Percentiles rank a stretch among this genome's conserved stretches.
These are phyloP conservation scores for Claviceps sp. DNA, from an alignment of 2,329 filamentous ascomycete species.

Conservation along the genomic window DNA sequence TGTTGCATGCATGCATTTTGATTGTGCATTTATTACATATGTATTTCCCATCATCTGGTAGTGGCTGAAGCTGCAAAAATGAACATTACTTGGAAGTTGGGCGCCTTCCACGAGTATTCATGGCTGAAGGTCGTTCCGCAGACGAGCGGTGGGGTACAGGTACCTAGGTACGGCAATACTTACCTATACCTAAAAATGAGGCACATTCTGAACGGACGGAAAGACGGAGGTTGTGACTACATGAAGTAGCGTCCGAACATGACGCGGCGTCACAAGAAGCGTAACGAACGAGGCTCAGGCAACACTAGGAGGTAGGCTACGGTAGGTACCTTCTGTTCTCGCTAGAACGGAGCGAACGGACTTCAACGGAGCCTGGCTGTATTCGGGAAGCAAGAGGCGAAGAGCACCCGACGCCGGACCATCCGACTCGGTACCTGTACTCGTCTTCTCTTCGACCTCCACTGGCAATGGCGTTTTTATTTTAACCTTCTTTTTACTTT, in stretches of 20 bases:
- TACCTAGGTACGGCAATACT: not conserved
- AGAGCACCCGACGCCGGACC: slow-evolving; percentile 1
- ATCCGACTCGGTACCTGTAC: slow-evolving; percentile 1
- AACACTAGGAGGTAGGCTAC: not conserved
- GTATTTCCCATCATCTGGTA: too few relatives aligned
- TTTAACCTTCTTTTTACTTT: not conserved
- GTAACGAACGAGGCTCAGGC: not conserved
- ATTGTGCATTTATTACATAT: too few relatives aligned
- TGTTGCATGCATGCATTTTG: too few relatives aligned
- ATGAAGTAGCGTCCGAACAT: too few relatives aligned
- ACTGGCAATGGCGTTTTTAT: too few relatives aligned
- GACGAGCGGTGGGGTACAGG: not conserved
- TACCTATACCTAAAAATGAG: not conserved
- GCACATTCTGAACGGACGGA: too few relatives aligned
- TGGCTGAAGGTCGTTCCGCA: too few relatives aligned
- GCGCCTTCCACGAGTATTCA: too few relatives aligned
- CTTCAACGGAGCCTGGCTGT: not conserved
- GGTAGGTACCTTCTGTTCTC: not conserved
- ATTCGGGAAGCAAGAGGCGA: not conserved
- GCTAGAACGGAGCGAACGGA: not conserved
- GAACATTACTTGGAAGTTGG: too few relatives aligned
- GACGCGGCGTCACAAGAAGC: too few relatives aligned
- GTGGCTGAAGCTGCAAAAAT: too few relatives aligned
- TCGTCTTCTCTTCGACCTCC: not conserved
- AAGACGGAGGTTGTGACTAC: too few relatives aligned